A percentile compares a stretch with the other conserved stretches of the same genome.
Conservation (phyloP, 2,329 filamentous ascomycete species). For the Trichoderma sp. region DNA sequence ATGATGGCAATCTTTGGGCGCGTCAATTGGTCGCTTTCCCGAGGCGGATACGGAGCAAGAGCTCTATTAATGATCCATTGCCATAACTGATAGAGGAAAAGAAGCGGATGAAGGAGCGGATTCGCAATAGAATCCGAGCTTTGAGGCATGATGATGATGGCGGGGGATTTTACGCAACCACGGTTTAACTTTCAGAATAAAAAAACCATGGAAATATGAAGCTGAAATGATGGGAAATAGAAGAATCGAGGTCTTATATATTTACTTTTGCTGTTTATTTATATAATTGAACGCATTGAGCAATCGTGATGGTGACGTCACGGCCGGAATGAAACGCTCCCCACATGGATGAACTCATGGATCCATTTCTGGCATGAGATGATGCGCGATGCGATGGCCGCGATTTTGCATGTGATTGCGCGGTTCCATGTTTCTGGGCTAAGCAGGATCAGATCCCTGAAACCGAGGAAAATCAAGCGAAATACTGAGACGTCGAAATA, state of each 20-base stretch:
- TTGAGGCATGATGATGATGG: neutral
- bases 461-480: neutral
- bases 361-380: neutral
- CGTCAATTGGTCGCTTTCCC: slow-evolving; percentile 52
- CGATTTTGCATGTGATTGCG: slow-evolving; percentile 17
- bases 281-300: neutral
- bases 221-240: neutral
- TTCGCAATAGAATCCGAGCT: slow-evolving; percentile 29
- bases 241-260: neutral
- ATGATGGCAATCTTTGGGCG: slow-evolving; percentile 67
- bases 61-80: slow-evolving; percentile 63
- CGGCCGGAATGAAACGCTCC: slow-evolving; percentile 18
- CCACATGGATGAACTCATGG: slow-evolving; percentile 17
- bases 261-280: neutral
- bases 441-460: neutral
- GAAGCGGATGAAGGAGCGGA: slow-evolving; percentile 50
- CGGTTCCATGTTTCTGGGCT: neutral
- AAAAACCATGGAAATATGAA: neutral
- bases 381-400: neutral
- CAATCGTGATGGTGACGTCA: slow-evolving; percentile 29
- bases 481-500: neutral
- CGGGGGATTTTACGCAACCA: neutral
- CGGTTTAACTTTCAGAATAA: neutral
- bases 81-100: slow-evolving; percentile 61
- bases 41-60: slow-evolving; percentile 68